phyloP scores from a whole-genome alignment of 768 basidiomycete species.

The Hypholoma fasciculare region DNA sequence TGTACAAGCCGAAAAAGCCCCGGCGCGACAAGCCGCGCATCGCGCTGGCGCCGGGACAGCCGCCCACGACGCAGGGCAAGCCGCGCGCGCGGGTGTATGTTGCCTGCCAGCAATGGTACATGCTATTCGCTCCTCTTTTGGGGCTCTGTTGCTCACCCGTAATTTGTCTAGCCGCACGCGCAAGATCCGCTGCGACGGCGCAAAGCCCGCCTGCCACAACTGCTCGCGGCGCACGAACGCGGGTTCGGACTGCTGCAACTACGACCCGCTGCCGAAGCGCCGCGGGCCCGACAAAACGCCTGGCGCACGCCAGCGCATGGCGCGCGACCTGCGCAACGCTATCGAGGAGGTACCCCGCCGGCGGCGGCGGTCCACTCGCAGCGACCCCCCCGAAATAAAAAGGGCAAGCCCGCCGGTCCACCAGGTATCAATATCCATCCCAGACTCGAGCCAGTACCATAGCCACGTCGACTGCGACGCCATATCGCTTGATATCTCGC shows the following conservation, averaged over 20 bases:
- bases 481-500: neutral
- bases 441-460: neutral
- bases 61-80: constrained; percentile 80
- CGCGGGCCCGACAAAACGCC: constrained; percentile 79
- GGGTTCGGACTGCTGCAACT: constrained; percentile 60
- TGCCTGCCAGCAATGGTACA: constrained; percentile 77
- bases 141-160: constrained; percentile 1
- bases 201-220: constrained; percentile 75
- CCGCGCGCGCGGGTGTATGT: constrained; percentile 75
- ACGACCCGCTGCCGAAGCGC: constrained; percentile 73
- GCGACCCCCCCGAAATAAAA: constrained; percentile 12
- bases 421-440: neutral
- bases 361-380: constrained; percentile 34
- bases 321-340: constrained; percentile 39
- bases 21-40: constrained; percentile 61
- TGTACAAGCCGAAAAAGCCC: constrained; percentile 35
- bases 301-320: constrained; percentile 72
- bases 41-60: constrained; percentile 73
- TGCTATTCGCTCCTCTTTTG: constrained; percentile 4
- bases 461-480: neutral
- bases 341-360: constrained; percentile 26
- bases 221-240: constrained; percentile 54
- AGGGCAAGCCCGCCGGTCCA: neutral
- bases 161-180: constrained; percentile 57
- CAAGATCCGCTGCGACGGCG: constrained; percentile 83